Evolutionary conservation across 2,329 filamentous ascomycete genomes (phyloP), one percentile per base, ranked within the genome.

Genomic region (Colletotrichum abscissum): DNA sequence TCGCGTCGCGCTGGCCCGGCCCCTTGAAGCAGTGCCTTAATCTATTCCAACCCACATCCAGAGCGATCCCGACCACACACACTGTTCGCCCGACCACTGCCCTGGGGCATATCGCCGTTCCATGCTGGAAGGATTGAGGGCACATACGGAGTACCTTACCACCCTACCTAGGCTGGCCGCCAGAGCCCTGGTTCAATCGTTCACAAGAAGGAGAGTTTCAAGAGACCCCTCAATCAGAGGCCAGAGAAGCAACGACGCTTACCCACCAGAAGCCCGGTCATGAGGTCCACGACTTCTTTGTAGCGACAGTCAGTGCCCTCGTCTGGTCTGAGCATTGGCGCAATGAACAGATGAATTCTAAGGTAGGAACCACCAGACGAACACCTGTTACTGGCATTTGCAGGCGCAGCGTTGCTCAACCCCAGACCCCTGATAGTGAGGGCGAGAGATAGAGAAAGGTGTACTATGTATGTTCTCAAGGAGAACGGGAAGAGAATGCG

Each of bases 1-100:
- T 58, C 57, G 46, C 56, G 68, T 62, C 56, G 56, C 67, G 71
- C 67, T 73, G 67, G 56, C 49, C 52, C 69, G 63, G 67, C 67
- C 69, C 72, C 72, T 74, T 74, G 72, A 74, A 74, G 72, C 72
- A 72, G 63, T 42, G 63, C 58, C 69, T 72, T 74, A 72, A 72
- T 74, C 68, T 74, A 72, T 73, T 57, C 56, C 55, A 73, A 60
- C 67, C 70, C 70, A 70, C 60, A 52, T 70, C 14, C 22, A 42
- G 70, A 73, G 70, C 70, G 60, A 73, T 73, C 70, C 54, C 70
- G 70, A 46, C 60, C 67, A 70, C 70, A 65, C 67, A 70, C 70
- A 65, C 67, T 24, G 60, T 65, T 65, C 60, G 70, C 59, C 60
- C 67, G 60, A 73, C 67, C 66, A 28, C 66, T 64, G 14, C 42